Evolutionary conservation across 352 stramenopile genomes (phyloP), one percentile per base, ranked within the genome.

Genomic region (Plasmopara muralis): DNA sequence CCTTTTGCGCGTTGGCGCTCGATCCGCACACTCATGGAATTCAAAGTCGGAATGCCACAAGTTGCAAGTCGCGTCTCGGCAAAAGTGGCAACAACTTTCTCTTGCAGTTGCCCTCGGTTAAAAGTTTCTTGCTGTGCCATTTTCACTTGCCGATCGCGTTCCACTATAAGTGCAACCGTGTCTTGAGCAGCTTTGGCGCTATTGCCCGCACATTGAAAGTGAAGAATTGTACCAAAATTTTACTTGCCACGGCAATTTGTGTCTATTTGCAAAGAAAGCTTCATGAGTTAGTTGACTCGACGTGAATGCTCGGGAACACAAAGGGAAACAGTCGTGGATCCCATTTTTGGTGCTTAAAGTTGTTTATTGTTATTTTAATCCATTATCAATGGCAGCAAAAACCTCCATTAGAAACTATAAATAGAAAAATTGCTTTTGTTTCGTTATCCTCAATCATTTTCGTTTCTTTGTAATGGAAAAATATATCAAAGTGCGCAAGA

Each of bases 401-500:
- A 25, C 20, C 1, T 25, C 20, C 20, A 3, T 3, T 25, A 25
- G 1, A 1, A 25, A 25, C 20, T 25, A 25, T 25, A 25, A 3
- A 25, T 25, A 25, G 20, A 25, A 25, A 3, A 25, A 3, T 25
- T 25, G 20, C 20, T 25, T 25, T 25, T 25, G 20, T 25, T 3
- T 3, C 20, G 1, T 25, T 25, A 25, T 3, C 20, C 20, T 25
- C 20, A 3, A 35, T 35, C 53, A 58, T 29, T 62, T 53, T n/a
- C 53, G 10, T 44, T 14, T 45, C 15, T 20, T 31, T 44, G 4
- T 12, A 6, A 91, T 91, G 80, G 77, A 91, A 25, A 86, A 85
- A 44, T 91, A 89, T 68, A 68, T 70, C 29, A 87, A 87, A 50
- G 63, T 87, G 33, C 64, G 76, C 37, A 85, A 85, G 59, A 89